These are phyloP conservation scores for Ophiostoma perfectum DNA, from an alignment of 2,329 filamentous ascomycete species.

Conservation along the genomic window DNA sequence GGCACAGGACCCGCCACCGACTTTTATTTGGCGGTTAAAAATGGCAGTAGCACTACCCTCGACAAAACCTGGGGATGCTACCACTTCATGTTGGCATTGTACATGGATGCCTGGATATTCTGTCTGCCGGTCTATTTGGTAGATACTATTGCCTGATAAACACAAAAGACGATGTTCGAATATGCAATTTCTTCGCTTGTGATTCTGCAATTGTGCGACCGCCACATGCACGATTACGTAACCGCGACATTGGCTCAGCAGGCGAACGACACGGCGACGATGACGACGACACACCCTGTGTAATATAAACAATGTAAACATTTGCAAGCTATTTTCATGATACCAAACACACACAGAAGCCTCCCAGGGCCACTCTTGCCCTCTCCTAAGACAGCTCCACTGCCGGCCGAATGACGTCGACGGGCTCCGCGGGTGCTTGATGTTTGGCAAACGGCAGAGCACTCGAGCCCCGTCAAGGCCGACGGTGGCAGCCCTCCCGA, in stretches of 20 bases:
- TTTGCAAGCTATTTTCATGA: constrained; percentile 16
- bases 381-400: background rate
- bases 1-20: constrained; percentile 19
- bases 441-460: too few species aligned
- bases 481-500: too few species aligned
- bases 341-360: background rate
- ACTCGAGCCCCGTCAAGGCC: too few species aligned
- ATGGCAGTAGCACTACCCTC: background rate
- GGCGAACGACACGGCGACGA: too few species aligned
- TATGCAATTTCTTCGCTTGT: too few species aligned
- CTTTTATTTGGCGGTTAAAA: constrained; percentile 13
- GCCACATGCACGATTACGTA: background rate
- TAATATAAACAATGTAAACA: background rate
- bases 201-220: background rate
- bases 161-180: too few species aligned
- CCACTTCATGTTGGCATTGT: too few species aligned
- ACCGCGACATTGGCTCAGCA: background rate
- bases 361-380: background rate
- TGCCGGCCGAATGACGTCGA: background rate
- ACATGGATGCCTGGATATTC: too few species aligned
- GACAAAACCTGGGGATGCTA: background rate
- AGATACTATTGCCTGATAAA: too few species aligned
- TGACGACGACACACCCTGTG: background rate
- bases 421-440: background rate
- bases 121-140: too few species aligned